These are phyloP conservation scores for Didymella arachidicola DNA, from an alignment of 2,329 filamentous ascomycete genomes.

Conservation along the genomic window DNA sequence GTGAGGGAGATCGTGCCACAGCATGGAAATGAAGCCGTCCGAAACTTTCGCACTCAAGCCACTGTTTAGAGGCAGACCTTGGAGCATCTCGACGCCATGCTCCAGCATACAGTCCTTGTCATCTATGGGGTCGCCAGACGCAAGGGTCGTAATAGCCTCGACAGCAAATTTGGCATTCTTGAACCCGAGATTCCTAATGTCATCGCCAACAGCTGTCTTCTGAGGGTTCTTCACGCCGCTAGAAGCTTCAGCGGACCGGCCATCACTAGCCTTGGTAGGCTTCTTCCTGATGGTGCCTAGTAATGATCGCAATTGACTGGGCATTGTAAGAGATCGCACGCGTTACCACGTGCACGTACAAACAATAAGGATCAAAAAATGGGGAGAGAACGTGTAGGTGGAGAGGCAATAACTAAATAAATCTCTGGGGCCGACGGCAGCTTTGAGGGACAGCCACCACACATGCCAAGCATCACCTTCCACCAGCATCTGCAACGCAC, in stretches of 20 bases:
- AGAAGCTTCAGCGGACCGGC: slow-evolving; percentile 48
- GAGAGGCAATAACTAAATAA: neutral
- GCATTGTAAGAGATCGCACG: slow-evolving; percentile 29
- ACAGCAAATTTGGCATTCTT: slow-evolving; percentile 52
- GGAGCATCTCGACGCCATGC: slow-evolving; percentile 62
- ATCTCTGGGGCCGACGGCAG: slow-evolving; percentile 1
- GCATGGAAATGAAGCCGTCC: slow-evolving; percentile 61
- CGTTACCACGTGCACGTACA: slow-evolving; percentile 8
- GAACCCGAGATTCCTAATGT: slow-evolving; percentile 64
- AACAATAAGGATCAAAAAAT: neutral
- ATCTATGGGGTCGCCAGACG: slow-evolving; percentile 70
- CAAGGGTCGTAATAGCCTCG: slow-evolving; percentile 69
- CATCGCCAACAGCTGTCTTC: slow-evolving; percentile 52
- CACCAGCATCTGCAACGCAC: slow-evolving; percentile 2
- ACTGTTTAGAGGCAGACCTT: slow-evolving; percentile 59
- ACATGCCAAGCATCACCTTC: neutral
- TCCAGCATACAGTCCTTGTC: slow-evolving; percentile 61
- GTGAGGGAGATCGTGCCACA: slow-evolving; percentile 63
- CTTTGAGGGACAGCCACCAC: slow-evolving; percentile 12
- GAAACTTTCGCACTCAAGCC: slow-evolving; percentile 58
- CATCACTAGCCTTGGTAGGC: slow-evolving; percentile 58
- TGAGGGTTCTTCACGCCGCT: slow-evolving; percentile 32
- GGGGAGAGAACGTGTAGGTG: neutral
- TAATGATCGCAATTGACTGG: slow-evolving; percentile 52
- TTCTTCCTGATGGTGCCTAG: slow-evolving; percentile 57